Base-by-base conservation (phyloP, 2,329 filamentous ascomycete genomes). In the Diplodia scrobiculata region DNA sequence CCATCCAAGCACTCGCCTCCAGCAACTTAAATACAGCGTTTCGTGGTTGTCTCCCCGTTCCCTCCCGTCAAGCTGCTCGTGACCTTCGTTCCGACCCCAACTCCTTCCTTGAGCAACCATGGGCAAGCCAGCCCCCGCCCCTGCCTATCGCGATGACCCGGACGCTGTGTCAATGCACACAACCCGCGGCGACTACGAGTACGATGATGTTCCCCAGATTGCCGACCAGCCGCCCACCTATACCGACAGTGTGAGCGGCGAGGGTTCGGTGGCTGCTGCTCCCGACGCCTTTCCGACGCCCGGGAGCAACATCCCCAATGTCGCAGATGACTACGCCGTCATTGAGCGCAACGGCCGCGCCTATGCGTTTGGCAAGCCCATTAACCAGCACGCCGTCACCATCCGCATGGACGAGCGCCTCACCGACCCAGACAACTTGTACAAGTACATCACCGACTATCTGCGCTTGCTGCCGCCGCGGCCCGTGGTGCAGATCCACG, bases 101-200 rank as follows among this genome's bases (percentile, higher is more conserved):
- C 52, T 45, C 53, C 13, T 27, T 3, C 14, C 34, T 17, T 38
- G 11, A 2, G 54, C 59, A 52, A 70, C 54, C 62, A 78, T 78
- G 76, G 75, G 75, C 65, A 72, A 68, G 66, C 65, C 73, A n/a
- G 68, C 70, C 13, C 68, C 25, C 53, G 71, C 21, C 66, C 67
- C 36, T 67, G 66, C 48, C 17, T 78, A 77, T 63, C 71, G 74
- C 50, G 76, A 78, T 68, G 76, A 78, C 62, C 29, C 67, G 3
- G 74, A 79, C 51, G 73, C 77, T 9, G 71, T 78, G 1, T 78
- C 76, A 2, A 72, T 79, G 5, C 76, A 77, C 65, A 78, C 77
- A 13, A 77, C 75, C 9, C 77, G 73, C 19, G 74, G 75, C 52
- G 76, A 75, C 65, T 78, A 78, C 68, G 67, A 68, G 11, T 77